Conservation (phyloP, 176 grass and related monocot species). For the Elaeis guineensis region DNA sequence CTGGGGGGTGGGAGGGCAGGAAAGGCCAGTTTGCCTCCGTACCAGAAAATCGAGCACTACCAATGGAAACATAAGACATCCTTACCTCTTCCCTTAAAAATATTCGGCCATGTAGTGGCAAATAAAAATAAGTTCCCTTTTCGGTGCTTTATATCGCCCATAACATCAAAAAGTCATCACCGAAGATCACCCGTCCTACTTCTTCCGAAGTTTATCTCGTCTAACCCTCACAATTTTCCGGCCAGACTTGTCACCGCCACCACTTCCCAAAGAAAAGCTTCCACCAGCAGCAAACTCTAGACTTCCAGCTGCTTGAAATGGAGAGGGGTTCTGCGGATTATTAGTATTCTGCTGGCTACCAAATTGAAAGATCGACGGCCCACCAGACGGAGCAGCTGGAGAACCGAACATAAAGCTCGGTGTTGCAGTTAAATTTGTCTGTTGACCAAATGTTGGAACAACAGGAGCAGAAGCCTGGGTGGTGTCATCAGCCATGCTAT, state of each 20-base stretch:
- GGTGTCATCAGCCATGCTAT: slow-evolving; percentile 24
- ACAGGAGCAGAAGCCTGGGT: not conserved
- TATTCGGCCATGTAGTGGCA: no score
- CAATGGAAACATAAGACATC: no score
- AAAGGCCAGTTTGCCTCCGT: no score
- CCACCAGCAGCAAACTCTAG: slow-evolving; percentile 8
- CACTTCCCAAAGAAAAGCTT: slow-evolving; percentile 14
- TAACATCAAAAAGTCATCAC: no score
- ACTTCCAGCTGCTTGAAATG: slow-evolving; percentile 12
- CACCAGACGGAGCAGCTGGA: slow-evolving; percentile 2
- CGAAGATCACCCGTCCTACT: not conserved
- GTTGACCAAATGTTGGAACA: slow-evolving; percentile 8
- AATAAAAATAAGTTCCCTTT: no score
- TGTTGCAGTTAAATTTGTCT: not conserved
- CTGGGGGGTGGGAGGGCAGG: no score
- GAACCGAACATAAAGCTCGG: slow-evolving; percentile 12
- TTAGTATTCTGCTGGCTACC: slow-evolving; percentile 3
- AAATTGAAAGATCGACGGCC: slow-evolving; percentile 4
- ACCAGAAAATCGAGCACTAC: no score
- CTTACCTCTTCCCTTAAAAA: no score
- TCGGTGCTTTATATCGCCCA: no score
- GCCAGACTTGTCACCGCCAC: slow-evolving; percentile 12
- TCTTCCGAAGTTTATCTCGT: slow-evolving; percentile 13
- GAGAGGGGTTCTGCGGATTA: not conserved
- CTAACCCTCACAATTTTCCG: slow-evolving; percentile 16